These are phyloP conservation scores for Blastobotrys persicus DNA, from an alignment of 1,139 yeast genomes.

Conservation along the genomic window DNA sequence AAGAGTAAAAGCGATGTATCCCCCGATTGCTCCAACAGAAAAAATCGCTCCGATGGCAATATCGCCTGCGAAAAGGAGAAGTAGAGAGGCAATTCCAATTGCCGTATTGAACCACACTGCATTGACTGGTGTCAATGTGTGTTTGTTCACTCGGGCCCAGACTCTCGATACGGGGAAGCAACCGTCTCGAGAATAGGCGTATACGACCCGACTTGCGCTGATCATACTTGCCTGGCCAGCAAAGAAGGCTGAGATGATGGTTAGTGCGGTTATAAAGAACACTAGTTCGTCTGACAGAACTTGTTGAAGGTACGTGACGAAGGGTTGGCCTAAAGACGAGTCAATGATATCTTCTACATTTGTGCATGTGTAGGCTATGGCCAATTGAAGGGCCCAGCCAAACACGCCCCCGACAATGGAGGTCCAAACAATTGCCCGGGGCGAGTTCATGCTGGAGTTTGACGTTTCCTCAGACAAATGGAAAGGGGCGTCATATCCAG, in stretches of 20 bases:
- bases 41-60: conserved; percentile 72
- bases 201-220: conserved; percentile 68
- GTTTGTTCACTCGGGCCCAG: conserved; percentile 53
- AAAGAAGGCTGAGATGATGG: conserved; percentile 57
- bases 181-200: conserved; percentile 68
- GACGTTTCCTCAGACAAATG: conserved; percentile 71
- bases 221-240: conserved; percentile 73
- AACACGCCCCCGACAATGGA: conserved; percentile 59
- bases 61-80: conserved; percentile 64
- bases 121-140: conserved; percentile 64
- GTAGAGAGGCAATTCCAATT: conserved; percentile 55
- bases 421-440: conserved; percentile 64
- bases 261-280: conserved; percentile 56
- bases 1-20: conserved; percentile 66
- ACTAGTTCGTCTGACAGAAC: conserved; percentile 48
- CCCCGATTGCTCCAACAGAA: conserved; percentile 73
- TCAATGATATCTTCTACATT: conserved; percentile 51
- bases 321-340: conserved; percentile 64
- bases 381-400: conserved; percentile 63
- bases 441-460: conserved; percentile 63
- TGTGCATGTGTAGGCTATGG: conserved; percentile 63
- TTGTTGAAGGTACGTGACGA: conserved; percentile 57
- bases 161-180: conserved; percentile 59
- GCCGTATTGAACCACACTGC: conserved; percentile 66
- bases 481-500: conserved; percentile 74